Evolutionary conservation across 2,329 filamentous ascomycete genomes (phyloP).

Genomic region (Didymella keratinophila): DNA sequence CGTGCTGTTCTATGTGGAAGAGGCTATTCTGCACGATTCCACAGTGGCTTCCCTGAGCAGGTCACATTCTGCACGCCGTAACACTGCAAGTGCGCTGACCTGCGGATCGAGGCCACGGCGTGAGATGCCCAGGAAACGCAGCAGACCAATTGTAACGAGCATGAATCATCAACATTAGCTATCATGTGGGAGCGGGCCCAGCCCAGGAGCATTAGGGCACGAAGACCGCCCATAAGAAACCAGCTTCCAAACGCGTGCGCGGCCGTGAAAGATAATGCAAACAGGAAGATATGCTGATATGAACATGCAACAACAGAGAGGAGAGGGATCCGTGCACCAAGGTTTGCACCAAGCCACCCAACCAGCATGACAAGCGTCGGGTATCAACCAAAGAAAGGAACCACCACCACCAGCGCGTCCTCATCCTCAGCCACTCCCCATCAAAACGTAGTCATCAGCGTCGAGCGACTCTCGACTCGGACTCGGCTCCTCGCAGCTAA

Average conservation of each 20-base stretch:
- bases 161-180: conserved; percentile 16
- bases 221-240: conserved; percentile 21
- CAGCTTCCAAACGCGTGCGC: conserved; percentile 14
- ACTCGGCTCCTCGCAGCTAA: conserved; percentile 40
- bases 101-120: too few relatives aligned
- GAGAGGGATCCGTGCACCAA: conserved; percentile 10
- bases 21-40: too few relatives aligned
- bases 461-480: conserved; percentile 31
- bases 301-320: conserved; percentile 3
- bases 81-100: too few relatives aligned
- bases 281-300: conserved; percentile 4
- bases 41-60: too few relatives aligned
- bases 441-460: conserved; percentile 23
- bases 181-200: conserved; percentile 16
- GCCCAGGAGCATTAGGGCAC: conserved; percentile 22
- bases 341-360: conserved; percentile 16
- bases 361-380: conserved; percentile 22
- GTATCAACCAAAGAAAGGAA: conserved; percentile 20
- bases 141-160: not conserved
- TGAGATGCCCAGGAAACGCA: too few relatives aligned
- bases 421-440: conserved; percentile 8
- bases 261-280: conserved; percentile 2
- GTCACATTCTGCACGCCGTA: too few relatives aligned
- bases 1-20: too few relatives aligned
- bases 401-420: too few relatives aligned